Base-by-base conservation (phyloP, 176 grass and related monocot species). In the Oryza meridionalis region DNA sequence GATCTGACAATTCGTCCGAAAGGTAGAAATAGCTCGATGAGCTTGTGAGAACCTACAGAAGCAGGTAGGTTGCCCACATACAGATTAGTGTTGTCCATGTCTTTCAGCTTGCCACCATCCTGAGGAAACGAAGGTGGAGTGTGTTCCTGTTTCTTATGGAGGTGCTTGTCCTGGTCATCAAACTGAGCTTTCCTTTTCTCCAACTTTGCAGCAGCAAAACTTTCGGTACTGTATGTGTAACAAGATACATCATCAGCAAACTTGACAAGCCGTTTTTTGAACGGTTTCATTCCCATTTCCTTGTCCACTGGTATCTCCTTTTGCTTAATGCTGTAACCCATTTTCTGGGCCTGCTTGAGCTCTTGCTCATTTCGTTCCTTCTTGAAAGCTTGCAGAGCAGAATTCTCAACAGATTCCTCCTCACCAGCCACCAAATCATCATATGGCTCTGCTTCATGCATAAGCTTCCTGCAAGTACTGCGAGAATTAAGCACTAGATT, bases 171-270 rank as follows among this genome's bases (percentile, higher is more conserved):
- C 59, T 80, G 69, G 77, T 86, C 77, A 84, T 86, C 86, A 86
- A 50, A 78, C 61, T 47, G 89, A 65, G 71, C 81, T 91, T 82
- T 88, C 76, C 73, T 86, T 85, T 86, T 93, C 72, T 88, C 88
- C 65, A 83, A 65, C 31, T 61, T 83, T 64, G 72, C 75, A 86
- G 65, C 50, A 80, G 44, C 65, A 82, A 80, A 86, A 77, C 61
- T 84, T 72, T 88, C 86, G 32, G 51, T 26, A 59, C 14, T 72
- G 55, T 86, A 69, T 42, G 55, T 66, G 44, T 86, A 82, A 51
- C 64, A 77, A 84, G 79, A 85, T 37, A 81, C 80, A 73, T 80
- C 75, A 83, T 65, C 66, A 68, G 82, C 59, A 78, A 86, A 89
- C 67, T 79, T 86, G 77, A 86, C 84, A 80, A 69, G 55, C 21